phyloP scores from a whole-genome alignment of 495 filamentous ascomycete species.

The Neurospora africana region DNA sequence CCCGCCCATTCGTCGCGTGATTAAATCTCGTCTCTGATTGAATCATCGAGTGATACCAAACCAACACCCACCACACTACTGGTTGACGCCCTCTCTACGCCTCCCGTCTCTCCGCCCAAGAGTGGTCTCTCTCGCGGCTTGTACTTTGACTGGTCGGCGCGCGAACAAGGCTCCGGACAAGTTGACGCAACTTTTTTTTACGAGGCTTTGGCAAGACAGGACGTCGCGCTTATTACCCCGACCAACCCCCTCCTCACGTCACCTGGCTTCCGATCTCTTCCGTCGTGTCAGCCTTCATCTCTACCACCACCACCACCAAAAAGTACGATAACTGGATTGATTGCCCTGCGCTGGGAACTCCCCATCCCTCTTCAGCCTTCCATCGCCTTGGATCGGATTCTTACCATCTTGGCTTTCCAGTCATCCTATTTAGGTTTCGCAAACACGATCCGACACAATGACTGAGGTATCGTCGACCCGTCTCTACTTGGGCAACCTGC shows the following conservation, averaged over 20 bases:
- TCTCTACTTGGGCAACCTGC: conserved; percentile 95
- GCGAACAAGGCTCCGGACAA: background rate
- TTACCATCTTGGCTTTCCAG: conserved; percentile 3
- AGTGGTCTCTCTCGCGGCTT: background rate
- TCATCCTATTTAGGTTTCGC: background rate
- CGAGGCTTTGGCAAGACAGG: background rate
- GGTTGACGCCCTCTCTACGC: background rate
- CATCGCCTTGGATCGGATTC: background rate
- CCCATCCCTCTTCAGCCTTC: background rate
- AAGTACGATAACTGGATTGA: background rate
- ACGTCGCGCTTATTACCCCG: background rate
- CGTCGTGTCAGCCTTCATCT: background rate
- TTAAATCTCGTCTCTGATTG: background rate
- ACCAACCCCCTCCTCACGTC: background rate
- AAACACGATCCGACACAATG: conserved; percentile 29
- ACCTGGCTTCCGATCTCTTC: background rate
- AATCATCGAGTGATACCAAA: background rate
- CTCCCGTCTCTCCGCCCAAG: background rate
- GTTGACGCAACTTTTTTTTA: background rate
- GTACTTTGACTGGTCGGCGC: background rate
- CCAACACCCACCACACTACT: background rate
- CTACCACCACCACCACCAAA: background rate
- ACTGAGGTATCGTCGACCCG: conserved; percentile 82
- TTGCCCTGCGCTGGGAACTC: background rate
- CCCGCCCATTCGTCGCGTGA: background rate